Percentiles rank a stretch among this genome's conserved stretches.
These are phyloP conservation scores for Ramaria sp. DNA, from an alignment of 768 basidiomycete species.

Conservation along the genomic window DNA sequence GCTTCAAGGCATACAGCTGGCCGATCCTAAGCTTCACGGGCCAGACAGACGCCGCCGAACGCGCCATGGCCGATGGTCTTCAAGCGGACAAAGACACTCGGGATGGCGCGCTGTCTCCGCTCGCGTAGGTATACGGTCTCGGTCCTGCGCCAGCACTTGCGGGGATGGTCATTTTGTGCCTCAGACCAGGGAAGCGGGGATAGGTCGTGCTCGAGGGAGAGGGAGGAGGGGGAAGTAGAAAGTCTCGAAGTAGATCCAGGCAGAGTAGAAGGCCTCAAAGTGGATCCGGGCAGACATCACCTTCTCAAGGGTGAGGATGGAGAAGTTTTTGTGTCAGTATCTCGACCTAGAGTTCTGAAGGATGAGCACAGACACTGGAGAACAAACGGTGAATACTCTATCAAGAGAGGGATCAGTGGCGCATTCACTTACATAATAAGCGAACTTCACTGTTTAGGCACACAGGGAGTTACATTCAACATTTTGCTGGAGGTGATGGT, in stretches of 20 bases:
- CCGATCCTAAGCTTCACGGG: constrained; percentile 72
- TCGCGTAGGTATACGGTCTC: too few species aligned
- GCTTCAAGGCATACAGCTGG: constrained; percentile 90
- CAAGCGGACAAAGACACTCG: constrained; percentile 75
- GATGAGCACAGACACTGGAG: too few species aligned
- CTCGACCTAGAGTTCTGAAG: too few species aligned
- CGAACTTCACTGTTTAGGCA: too few species aligned
- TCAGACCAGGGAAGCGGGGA: constrained; percentile 57
- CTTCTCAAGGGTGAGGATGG: constrained; percentile 72
- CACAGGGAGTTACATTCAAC: too few species aligned
- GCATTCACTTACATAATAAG: too few species aligned
- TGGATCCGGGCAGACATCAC: constrained; percentile 87
- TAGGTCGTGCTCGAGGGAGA: constrained; percentile 87
- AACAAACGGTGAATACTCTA: too few species aligned
- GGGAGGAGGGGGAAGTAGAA: constrained; percentile 76
- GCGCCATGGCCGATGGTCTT: constrained; percentile 96
- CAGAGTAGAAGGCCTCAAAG: constrained; percentile 88
- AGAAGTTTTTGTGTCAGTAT: too few species aligned
- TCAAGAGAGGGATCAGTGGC: too few species aligned
- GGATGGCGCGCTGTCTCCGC: too few species aligned
- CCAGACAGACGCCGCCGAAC: constrained; percentile 92
- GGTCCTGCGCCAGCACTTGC: too few species aligned
- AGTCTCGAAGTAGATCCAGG: constrained; percentile 71
- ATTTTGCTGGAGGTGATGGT: too few species aligned
- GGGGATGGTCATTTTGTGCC: constrained; percentile 61